Evolutionary conservation across 2,329 filamentous ascomycete genomes (phyloP).

Genomic region (Ophiosphaerella narmari): DNA sequence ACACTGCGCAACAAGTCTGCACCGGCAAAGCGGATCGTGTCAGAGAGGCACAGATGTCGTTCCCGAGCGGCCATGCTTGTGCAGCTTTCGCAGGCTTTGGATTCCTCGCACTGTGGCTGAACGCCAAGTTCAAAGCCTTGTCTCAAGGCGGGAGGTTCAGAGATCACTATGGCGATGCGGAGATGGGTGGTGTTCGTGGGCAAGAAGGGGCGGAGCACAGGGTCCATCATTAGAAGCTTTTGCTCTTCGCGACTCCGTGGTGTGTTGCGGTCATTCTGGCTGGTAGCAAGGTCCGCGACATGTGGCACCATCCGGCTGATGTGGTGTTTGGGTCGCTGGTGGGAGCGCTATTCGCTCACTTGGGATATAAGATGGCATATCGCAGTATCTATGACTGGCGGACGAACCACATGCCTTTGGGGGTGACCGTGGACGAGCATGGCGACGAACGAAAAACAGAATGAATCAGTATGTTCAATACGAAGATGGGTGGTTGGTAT

Average conservation of each 20-base stretch:
- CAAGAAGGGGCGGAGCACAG: slow-evolving; percentile 32
- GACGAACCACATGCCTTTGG: slow-evolving; percentile 23
- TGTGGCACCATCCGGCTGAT: slow-evolving; percentile 73
- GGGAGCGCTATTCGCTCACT: slow-evolving; percentile 66
- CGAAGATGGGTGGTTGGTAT: no score
- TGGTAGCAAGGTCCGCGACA: slow-evolving; percentile 68
- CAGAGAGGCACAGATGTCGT: slow-evolving; percentile 36
- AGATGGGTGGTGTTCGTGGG: background rate
- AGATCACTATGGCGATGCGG: background rate
- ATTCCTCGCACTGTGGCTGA: slow-evolving; percentile 35
- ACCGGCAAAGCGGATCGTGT: slow-evolving; percentile 13
- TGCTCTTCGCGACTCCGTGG: slow-evolving; percentile 64
- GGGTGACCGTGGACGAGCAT: background rate
- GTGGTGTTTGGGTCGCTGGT: slow-evolving; percentile 66
- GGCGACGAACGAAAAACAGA: background rate
- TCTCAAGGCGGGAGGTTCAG: background rate
- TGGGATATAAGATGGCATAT: slow-evolving; percentile 66
- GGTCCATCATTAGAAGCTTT: slow-evolving; percentile 70
- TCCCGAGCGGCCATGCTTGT: slow-evolving; percentile 35
- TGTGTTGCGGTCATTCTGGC: slow-evolving; percentile 68
- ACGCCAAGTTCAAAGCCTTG: slow-evolving; percentile 32
- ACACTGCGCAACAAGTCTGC: slow-evolving; percentile 19
- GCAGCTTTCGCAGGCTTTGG: slow-evolving; percentile 41
- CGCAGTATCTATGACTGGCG: slow-evolving; percentile 20
- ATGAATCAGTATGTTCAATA: no score